Evolutionary conservation across 2,329 filamentous ascomycete species (phyloP).

Genomic region (Blastomyces gilchristii): DNA sequence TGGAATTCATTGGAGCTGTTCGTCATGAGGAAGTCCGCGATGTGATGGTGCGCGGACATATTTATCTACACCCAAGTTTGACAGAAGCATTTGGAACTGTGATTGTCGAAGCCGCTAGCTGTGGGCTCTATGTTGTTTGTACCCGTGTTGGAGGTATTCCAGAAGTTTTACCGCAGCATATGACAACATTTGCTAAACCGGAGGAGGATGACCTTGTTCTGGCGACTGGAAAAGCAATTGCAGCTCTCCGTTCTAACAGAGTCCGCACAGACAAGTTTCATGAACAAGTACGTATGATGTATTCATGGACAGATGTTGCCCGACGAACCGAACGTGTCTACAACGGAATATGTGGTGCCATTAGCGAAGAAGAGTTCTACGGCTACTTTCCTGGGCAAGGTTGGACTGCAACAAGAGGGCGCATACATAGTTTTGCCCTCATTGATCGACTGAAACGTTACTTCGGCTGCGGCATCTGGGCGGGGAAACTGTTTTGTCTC

Average conservation of each 20-base stretch:
- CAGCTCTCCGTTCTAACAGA: slow-evolving; percentile 70
- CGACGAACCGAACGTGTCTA: slow-evolving; percentile 91
- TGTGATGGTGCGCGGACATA: slow-evolving; percentile 93
- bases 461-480: slow-evolving; percentile 97
- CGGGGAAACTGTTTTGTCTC: slow-evolving; percentile 90
- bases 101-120: slow-evolving; percentile 92
- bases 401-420: slow-evolving; percentile 61
- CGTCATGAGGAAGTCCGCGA: slow-evolving; percentile 94
- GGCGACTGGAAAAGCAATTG: slow-evolving; percentile 82
- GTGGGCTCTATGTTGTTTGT: slow-evolving; percentile 91
- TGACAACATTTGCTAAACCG: slow-evolving; percentile 95
- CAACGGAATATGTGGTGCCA: slow-evolving; percentile 78
- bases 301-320: slow-evolving; percentile 95
- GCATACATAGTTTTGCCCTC: slow-evolving; percentile 76
- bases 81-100: slow-evolving; percentile 98
- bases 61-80: slow-evolving; percentile 88
- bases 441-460: slow-evolving; percentile 94
- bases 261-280: slow-evolving; percentile 91
- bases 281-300: slow-evolving; percentile 96
- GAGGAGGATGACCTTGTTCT: slow-evolving; percentile 91
- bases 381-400: slow-evolving; percentile 60
- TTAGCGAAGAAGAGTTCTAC: slow-evolving; percentile 80
- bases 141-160: slow-evolving; percentile 95
- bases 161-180: slow-evolving; percentile 87
- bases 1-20: slow-evolving; percentile 83